Evolutionary conservation across 257 asterid genomes (phyloP).

Genomic region (Solanum etuberosum): DNA sequence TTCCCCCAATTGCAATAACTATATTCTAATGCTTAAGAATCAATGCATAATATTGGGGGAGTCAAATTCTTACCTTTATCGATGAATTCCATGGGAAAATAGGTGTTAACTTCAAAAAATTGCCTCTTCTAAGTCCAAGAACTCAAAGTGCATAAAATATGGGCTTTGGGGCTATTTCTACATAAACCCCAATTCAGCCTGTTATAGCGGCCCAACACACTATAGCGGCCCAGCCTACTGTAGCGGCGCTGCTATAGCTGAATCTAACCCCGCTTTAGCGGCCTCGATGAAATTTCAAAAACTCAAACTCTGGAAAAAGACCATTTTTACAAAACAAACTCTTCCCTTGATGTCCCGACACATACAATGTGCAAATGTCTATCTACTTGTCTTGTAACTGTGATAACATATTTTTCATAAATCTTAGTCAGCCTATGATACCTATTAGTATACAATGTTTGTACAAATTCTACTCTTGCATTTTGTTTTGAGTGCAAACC

Average conservation of each 20-base stretch:
- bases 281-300: not conserved
- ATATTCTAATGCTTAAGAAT: not conserved
- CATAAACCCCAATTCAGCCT: not conserved
- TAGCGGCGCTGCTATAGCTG: too few relatives aligned
- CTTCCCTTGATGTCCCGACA: not conserved
- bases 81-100: not conserved
- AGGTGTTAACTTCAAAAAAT: not conserved
- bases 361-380: not conserved
- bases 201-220: not conserved
- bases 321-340: not conserved
- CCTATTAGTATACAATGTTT: not conserved
- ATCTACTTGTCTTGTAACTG: not conserved
- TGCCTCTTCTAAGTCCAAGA: not conserved
- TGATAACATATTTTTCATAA: not conserved
- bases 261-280: not conserved
- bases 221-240: accelerated
- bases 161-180: not conserved
- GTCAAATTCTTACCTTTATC: not conserved
- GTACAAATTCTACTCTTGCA: not conserved
- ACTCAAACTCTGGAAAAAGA: not conserved
- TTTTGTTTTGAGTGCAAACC: not conserved
- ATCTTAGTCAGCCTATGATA: not conserved
- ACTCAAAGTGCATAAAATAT: not conserved
- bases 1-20: not conserved
- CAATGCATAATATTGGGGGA: not conserved